Base-by-base conservation (phyloP, 1,139 yeast genomes). In the Kodamaea alishanica region DNA sequence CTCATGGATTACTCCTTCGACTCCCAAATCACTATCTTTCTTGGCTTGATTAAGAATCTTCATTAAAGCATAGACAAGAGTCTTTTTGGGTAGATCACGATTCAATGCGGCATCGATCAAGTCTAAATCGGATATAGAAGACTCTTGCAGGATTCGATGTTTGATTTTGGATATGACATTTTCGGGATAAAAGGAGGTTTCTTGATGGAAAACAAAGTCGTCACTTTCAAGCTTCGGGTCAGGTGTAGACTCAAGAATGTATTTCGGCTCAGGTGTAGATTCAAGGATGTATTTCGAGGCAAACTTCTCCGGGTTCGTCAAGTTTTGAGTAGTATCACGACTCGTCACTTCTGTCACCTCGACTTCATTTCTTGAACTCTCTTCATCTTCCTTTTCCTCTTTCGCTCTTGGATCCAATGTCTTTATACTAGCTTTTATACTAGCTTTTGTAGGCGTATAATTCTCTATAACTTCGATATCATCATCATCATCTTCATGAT, bases 381-480 rank as follows among this genome's bases (percentile, higher is more conserved):
- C 5, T 30, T 23, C 28, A 45, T 24, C 9, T 41, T 44, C 30
- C 28, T 32, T 28, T 45, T 43, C 40, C 37, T 34, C 22, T 45
- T 43, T 26, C 20, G 6, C 26, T 32, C 42, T 43, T 3, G 48
- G 48, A 28, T 45, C 47, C 6, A 45, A 40, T 7, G 46, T 40
- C 11, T 30, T 29, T 12, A 29, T 11, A 9, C 10, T 29, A 12
- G 32, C n/a, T 10, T 29, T 29, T 5, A n/a, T n/a, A n/a, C n/a
- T n/a, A n/a, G n/a, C n/a, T n/a, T 5, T 22, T 15, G 26, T 38
- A 7, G 40, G 32, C 10, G 31, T 30, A 28, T 28, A 8, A 33
- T 28, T 26, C 25, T 44, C 51, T 8, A 45, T 42, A 2, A 48
- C 54, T 28, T 47, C 48, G 6, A 47, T 42, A 25, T 50, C 52